A percentile compares a stretch with the other conserved stretches of the same genome.
phyloP scores from a whole-genome alignment of 1,139 yeast species.

The Yamadazyma atmosphaerica region DNA sequence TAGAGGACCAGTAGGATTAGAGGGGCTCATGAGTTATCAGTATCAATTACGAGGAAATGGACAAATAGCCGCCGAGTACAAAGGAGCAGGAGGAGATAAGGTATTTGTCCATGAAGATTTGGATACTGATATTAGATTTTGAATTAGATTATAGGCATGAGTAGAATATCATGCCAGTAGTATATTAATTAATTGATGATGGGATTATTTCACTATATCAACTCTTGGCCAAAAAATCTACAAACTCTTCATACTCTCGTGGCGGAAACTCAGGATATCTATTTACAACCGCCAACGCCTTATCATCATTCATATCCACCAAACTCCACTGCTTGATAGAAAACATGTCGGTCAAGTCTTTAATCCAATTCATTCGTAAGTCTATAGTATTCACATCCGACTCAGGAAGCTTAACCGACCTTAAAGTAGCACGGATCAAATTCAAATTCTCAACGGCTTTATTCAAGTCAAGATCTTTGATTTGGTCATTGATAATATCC shows the following conservation, averaged over 20 bases:
- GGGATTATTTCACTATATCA: too few relatives aligned
- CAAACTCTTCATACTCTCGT: slow-evolving; percentile 30
- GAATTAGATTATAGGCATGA: not conserved
- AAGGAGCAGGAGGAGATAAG: slow-evolving; percentile 88
- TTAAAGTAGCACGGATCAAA: slow-evolving; percentile 50
- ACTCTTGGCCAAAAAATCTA: slow-evolving; percentile 1
- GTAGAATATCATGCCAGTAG: too few relatives aligned
- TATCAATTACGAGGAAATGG: slow-evolving; percentile 91
- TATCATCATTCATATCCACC: slow-evolving; percentile 23
- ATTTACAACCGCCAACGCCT: slow-evolving; percentile 30
- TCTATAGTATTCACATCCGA: slow-evolving; percentile 55
- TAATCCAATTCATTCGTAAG: slow-evolving; percentile 73
- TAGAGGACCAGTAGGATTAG: slow-evolving; percentile 97
- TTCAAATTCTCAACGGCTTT: slow-evolving; percentile 68
- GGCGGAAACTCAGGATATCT: slow-evolving; percentile 47
- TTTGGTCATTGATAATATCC: slow-evolving; percentile 51
- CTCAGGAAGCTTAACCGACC: slow-evolving; percentile 46
- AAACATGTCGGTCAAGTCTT: slow-evolving; percentile 61
- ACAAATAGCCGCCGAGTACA: slow-evolving; percentile 86
- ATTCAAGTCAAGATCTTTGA: slow-evolving; percentile 46
- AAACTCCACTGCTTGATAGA: slow-evolving; percentile 61
- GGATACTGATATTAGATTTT: slow-evolving; percentile 21
- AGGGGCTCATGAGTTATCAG: slow-evolving; percentile 94
- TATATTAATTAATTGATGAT: too few relatives aligned
- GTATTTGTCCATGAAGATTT: slow-evolving; percentile 75